Evolutionary conservation across 2,329 filamentous ascomycete species (phyloP), one percentile per base, ranked within the genome.

Genomic region (Sclerotinia spermophila): DNA sequence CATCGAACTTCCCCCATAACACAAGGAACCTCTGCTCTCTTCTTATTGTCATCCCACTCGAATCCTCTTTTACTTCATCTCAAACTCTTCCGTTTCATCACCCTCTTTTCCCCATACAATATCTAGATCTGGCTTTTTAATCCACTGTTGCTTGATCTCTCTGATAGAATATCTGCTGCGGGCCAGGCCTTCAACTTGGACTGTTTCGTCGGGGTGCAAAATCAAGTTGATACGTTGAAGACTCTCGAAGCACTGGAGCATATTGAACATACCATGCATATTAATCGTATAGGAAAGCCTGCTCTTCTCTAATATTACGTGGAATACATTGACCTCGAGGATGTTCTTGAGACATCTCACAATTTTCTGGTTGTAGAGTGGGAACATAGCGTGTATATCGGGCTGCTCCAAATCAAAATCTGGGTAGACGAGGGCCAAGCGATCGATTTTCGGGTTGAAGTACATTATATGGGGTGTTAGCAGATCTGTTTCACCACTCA

Each of bases 101-200:
- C 2, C 27, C 17, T 33, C 53, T 17, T 11, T 51, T 51, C 5
- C 48, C 17, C 27, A 30, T 21, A 10, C 17, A 21, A 55, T 2
- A 5, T 55, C 7, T 3, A 30, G 27, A 8, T 21, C 2, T 21
- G 3, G 15, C 6, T 21, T 5, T 19, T 17, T 27, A 33, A 30
- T 19, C 53, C 27, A 33, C 3, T 10, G 1, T 1, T 19, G 4
- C 53, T 51, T 5, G 1, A 51, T 48, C 2, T 40, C 15, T 1
- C 11, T 4, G 21, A 11, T n/a, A n/a, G 10, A 1, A 48, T n/a
- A 5, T 8, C 13, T 21, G 11, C 7, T 33, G 0, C 4, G 2
- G 0, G 2, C 2, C 19, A 21, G 7, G 3, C 21, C 3, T 1
- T 56, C 27, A 19, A 10, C 1, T 5, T 35, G 7, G 19, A 2